These are phyloP conservation scores for Tephrocybe sp. DNA, from an alignment of 768 basidiomycete genomes.

Conservation along the genomic window DNA sequence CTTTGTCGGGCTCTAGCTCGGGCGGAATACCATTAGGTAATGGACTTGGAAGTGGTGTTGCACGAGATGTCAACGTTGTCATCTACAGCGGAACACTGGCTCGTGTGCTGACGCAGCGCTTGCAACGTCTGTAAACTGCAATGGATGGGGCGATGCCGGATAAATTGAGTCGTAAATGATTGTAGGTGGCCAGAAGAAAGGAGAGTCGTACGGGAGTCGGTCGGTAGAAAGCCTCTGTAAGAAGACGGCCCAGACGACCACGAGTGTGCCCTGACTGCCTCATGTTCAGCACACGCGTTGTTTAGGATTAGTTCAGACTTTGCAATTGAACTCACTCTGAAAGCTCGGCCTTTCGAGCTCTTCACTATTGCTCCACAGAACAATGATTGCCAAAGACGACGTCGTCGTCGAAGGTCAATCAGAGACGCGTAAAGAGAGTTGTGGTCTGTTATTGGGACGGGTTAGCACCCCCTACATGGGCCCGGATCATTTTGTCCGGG, in stretches of 20 bases:
- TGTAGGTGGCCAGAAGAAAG: slow-evolving; percentile 12
- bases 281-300: slow-evolving; percentile 55
- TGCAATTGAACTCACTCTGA: slow-evolving; percentile 23
- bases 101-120: slow-evolving; percentile 7
- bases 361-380: slow-evolving; percentile 12
- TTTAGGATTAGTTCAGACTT: slow-evolving; percentile 23
- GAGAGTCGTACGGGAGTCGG: slow-evolving; percentile 23
- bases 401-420: slow-evolving; percentile 14
- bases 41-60: slow-evolving; percentile 22
- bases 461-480: slow-evolving; percentile 6
- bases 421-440: slow-evolving; percentile 17
- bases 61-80: slow-evolving; percentile 31
- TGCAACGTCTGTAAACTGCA: slow-evolving; percentile 7
- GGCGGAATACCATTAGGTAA: slow-evolving; percentile 23
- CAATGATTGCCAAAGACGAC: slow-evolving; percentile 12
- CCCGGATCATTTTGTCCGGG: slow-evolving; percentile 20
- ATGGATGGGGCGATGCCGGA: slow-evolving; percentile 15
- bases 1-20: slow-evolving; percentile 50
- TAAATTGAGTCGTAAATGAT: slow-evolving; percentile 5
- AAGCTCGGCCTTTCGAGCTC: slow-evolving; percentile 7
- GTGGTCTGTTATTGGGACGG: slow-evolving; percentile 16
- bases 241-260: slow-evolving; percentile 25
- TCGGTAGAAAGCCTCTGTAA: slow-evolving; percentile 18
- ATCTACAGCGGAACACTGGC: slow-evolving; percentile 27
- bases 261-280: slow-evolving; percentile 49